Evolutionary conservation across 768 basidiomycete genomes (phyloP), one percentile per base, ranked within the genome.

Genomic region (Termitomyces sp.): DNA sequence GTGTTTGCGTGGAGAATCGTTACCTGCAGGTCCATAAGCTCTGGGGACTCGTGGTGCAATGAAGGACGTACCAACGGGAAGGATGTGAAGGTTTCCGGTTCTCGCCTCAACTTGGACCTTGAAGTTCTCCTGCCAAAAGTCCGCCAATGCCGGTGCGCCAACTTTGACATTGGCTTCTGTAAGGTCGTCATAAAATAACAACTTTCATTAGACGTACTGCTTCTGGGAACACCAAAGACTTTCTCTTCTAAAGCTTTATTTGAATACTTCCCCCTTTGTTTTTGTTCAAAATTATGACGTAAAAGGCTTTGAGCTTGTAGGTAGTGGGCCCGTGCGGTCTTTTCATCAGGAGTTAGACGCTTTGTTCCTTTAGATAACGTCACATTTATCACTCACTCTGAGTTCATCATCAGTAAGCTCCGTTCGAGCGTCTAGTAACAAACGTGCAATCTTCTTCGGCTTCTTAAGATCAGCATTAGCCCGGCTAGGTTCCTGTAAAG

Each of bases 391-490:
- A 27, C 67, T 59, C 56, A 84, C 92, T 76, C 86, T 88, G 44
- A 94, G 74, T 70, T 94, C 90, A 4, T 89, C 86, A 58, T 92
- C 89, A 5, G 90, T 90, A 37, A 94, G 72, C 66, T 94, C 92
- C 5, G 85, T 94, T 59, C 89, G 79, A 5, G 78, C 71, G 68
- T 94, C 92, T 7, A 93, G 68, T 4, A 89, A 71, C 42, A 86
- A 67, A 46, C 85, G 77, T 10, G 79, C 87, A 55, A 75, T 68
- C 82, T 76, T 69, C 82, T 88, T 53, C 62, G 49, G 59, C 72
- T 74, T 64, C 68, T 72, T 53, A 29, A 39, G 26, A 50, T 57
- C 47, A 34, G 29, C 29, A 41, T 65, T 66, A 12, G 53, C 41
- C 47, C 61, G 50, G 59, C 63, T 62, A 9, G 59, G 63, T 52